These are phyloP conservation scores for Herpetospermum pedunculosum DNA, from an alignment of 306 rosid genomes.

Conservation along the genomic window DNA sequence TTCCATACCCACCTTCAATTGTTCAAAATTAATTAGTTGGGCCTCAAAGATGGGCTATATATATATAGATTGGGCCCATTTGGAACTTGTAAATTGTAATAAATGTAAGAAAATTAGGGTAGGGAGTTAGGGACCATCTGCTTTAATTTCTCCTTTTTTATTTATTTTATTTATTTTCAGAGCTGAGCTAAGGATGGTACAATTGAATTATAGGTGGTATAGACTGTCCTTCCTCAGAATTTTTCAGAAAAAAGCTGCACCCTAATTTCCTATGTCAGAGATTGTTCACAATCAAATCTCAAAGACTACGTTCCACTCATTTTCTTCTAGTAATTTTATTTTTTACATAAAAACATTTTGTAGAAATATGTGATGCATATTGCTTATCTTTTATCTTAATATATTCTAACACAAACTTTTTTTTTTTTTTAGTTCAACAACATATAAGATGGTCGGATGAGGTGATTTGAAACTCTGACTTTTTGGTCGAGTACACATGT, in stretches of 20 bases:
- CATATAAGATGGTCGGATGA: no score
- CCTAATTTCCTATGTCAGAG: not conserved
- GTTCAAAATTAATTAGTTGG: not conserved
- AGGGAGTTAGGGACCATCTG: not conserved
- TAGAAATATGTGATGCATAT: no score
- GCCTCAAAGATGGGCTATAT: not conserved
- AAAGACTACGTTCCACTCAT: not conserved
- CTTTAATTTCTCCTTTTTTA: not conserved
- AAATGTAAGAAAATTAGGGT: not conserved
- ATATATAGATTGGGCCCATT: not conserved
- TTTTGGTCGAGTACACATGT: no score
- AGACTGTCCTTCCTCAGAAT: not conserved
- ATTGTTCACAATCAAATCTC: constrained; percentile 2
- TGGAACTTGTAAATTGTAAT: not conserved
- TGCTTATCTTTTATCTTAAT: no score
- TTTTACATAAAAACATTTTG: no score
- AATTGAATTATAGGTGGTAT: not conserved
- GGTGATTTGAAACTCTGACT: no score
- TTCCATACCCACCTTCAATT: constrained; percentile 82
- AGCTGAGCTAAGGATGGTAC: not conserved
- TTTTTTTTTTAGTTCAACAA: no score
- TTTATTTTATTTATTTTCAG: no score
- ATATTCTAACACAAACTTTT: no score
- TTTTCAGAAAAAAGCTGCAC: not conserved
- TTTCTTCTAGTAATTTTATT: no score